Base-by-base conservation (phyloP, 2,329 filamentous ascomycete genomes). In the Bretziella fagacearum region DNA sequence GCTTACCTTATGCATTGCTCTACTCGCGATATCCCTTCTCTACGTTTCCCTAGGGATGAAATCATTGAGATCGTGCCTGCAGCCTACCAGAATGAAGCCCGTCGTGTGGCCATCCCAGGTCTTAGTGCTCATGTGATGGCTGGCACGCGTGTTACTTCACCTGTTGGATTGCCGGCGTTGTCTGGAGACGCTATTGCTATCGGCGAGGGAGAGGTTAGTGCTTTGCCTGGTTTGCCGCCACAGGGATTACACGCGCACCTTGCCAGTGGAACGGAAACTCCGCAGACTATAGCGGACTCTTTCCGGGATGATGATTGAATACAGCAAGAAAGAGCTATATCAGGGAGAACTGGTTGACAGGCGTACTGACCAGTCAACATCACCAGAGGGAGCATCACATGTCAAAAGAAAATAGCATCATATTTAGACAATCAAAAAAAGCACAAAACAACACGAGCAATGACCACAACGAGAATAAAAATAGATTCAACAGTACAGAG, bases 21-120 rank as follows among this genome's bases (percentile, higher is more conserved):
- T 59, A 87, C 93, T 6, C 82, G 81, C 62, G 86, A 93, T 58
- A 98, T 98, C 52, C 91, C 91, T 3, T 81, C 79, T 55, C 74
- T 98, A 52, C 83, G 85, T 54, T 98, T 98, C 57, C 91, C 91
- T 3, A 82, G 91, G 36, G 81, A 98, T 59, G 86, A 98, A 60
- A 96, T 98, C 58, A 94, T 98, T 55, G 91, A 98, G 69, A 95
- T 98, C 59, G 93, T 96, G 50, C 93, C 91, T 2, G 87, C 89
- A 15, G 89, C 85, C 26, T 98, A 98, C 64, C 91, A 95, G 65
- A 98, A 98, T 59, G 82, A 91, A 62, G 84, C 89, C 17, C 91
- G 84, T 61, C 79, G 86, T 49, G 86, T 98, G 56, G 79, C 82
- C 55, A 93, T 98, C 52, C 81, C 84, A 4, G 72, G 71, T 3